Conservation (phyloP, 345 rosid species). For the Linum lewisii region DNA sequence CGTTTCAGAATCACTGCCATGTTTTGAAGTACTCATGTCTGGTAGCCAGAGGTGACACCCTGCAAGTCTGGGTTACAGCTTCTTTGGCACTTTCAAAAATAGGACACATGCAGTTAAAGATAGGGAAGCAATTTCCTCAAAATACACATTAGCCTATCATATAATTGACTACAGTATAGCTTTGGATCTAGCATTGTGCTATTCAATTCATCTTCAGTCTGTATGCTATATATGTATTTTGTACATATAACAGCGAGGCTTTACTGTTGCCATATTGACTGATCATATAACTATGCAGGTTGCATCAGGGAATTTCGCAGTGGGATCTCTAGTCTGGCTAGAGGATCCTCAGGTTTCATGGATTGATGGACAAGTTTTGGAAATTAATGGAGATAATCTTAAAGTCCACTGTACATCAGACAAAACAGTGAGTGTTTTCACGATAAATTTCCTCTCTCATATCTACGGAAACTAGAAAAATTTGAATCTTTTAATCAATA, state of each 20-base stretch:
- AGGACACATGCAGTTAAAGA: too few species aligned
- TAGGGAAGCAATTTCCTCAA: too few species aligned
- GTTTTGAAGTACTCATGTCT: too few species aligned
- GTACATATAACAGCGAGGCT: not conserved
- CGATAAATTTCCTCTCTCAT: not conserved
- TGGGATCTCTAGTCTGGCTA: conserved; percentile 54
- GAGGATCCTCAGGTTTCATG: conserved; percentile 53
- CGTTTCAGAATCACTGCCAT: too few species aligned
- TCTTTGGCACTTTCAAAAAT: too few species aligned
- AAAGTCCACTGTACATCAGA: conserved; percentile 12
- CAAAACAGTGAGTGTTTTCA: conserved; percentile 17
- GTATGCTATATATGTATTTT: too few species aligned
- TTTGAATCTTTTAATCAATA: not conserved
- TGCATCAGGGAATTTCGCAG: conserved; percentile 44
- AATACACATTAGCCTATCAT: too few species aligned
- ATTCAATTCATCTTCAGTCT: too few species aligned
- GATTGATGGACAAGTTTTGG: conserved; percentile 47
- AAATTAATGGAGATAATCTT: conserved; percentile 34
- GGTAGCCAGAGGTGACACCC: too few species aligned
- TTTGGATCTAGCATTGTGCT: too few species aligned
- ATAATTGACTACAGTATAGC: too few species aligned
- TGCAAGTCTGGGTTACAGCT: too few species aligned
- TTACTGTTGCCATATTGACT: conserved; percentile 3
- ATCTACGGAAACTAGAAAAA: not conserved
- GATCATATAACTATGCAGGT: conserved; percentile 26